Evolutionary conservation across 202 grass and related monocot genomes (phyloP).

Genomic region (Schoenoplectus triqueter): DNA sequence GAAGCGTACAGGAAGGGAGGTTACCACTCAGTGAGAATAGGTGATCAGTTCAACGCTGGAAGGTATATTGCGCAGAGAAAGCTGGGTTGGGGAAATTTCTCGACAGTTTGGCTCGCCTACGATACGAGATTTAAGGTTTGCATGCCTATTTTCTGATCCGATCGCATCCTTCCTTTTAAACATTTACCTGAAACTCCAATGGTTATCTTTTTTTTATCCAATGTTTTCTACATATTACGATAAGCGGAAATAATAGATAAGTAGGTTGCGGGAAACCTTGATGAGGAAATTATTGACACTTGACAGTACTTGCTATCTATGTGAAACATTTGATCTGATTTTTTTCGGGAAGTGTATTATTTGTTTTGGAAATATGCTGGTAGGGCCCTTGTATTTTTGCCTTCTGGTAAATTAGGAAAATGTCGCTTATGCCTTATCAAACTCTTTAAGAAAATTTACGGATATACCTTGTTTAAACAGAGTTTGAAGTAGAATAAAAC

Average conservation of each 20-base stretch:
- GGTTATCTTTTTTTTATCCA: not conserved
- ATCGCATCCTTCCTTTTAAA: not conserved
- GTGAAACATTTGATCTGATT: conserved; percentile 25
- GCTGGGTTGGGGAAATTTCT: conserved; percentile 98
- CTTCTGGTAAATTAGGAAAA: conserved; percentile 17
- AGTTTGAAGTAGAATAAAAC: not conserved
- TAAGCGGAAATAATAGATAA: not conserved
- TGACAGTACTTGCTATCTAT: not conserved
- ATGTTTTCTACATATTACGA: not conserved
- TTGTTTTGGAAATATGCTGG: conserved; percentile 26
- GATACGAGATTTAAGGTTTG: conserved; percentile 65
- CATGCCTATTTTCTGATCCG: not conserved
- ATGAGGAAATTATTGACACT: not conserved
- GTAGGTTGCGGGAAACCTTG: not conserved
- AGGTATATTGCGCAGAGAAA: conserved; percentile 91
- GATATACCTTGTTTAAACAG: not conserved
- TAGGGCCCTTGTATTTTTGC: conserved; percentile 8
- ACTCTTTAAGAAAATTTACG: not conserved
- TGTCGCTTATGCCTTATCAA: not conserved
- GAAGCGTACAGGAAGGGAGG: conserved; percentile 95
- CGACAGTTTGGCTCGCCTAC: conserved; percentile 97
- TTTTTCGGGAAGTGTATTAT: conserved; percentile 3
- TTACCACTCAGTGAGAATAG: conserved; percentile 84
- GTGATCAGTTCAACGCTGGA: conserved; percentile 73
- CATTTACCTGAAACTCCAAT: not conserved